Evolutionary conservation across 352 stramenopile genomes (phyloP).

Genomic region (Phytopythium ostracodes): DNA sequence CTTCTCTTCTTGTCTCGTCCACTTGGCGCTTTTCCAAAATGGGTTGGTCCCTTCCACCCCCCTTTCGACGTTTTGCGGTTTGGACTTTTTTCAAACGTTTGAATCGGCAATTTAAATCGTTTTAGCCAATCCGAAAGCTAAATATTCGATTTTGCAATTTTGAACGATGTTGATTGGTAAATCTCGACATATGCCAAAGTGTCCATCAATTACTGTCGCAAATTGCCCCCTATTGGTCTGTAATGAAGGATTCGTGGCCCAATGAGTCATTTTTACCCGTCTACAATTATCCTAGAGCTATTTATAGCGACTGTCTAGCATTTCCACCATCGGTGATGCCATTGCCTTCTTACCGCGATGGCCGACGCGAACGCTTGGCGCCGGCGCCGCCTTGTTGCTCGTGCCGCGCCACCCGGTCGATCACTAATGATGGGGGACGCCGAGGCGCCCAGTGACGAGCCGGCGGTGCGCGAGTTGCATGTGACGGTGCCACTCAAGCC

Average conservation of each 20-base stretch:
- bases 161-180: no score
- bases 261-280: not conserved
- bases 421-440: not conserved
- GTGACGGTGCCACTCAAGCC: constrained; percentile 52
- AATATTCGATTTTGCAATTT: no score
- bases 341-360: not conserved
- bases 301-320: not conserved
- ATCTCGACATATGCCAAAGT: no score
- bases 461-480: constrained; percentile 39
- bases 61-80: no score
- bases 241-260: no score
- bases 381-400: not conserved
- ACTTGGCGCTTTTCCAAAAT: not conserved
- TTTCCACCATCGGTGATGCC: not conserved
- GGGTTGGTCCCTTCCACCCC: not conserved
- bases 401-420: not conserved
- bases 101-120: constrained; percentile 9
- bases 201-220: no score
- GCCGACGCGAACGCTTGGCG: not conserved
- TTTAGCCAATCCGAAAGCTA: no score
- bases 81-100: constrained; percentile 27
- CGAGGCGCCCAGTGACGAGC: constrained; percentile 16
- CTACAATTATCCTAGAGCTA: not conserved
- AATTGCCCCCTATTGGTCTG: no score
- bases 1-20: not conserved